Evolutionary conservation across 169 alveolate genomes (phyloP).

Genomic region (Plasmodium chabaudi): DNA sequence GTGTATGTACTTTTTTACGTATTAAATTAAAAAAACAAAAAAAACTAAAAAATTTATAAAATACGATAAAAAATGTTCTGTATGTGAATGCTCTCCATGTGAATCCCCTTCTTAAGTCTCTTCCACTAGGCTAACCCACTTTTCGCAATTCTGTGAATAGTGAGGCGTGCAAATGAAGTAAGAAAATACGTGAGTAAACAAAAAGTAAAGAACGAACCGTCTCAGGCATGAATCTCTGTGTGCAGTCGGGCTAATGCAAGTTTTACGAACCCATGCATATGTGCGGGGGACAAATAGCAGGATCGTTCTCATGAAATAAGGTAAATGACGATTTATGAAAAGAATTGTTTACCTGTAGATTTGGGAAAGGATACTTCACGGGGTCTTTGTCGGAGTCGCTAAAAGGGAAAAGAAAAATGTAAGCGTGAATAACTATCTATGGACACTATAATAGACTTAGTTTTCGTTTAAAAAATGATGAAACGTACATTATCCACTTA

Average conservation of each 20-base stretch:
- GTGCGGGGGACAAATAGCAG: neutral
- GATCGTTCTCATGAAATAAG: neutral
- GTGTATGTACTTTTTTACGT: no score
- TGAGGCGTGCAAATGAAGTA: neutral
- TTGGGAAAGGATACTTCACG: conserved; percentile 47
- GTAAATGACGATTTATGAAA: neutral
- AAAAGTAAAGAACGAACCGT: neutral
- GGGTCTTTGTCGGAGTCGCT: conserved; percentile 50
- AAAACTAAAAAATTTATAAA: no score
- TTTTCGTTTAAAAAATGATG: no score
- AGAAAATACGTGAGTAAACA: neutral
- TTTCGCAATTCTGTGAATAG: conserved; percentile 41
- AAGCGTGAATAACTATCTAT: neutral
- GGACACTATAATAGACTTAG: no score
- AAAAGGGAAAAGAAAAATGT: neutral
- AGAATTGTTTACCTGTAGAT: conserved; percentile 25
- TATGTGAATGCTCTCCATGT: neutral
- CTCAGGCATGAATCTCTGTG: neutral
- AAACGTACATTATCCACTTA: conserved; percentile 42
- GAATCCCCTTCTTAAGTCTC: conserved; percentile 11
- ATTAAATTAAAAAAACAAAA: no score
- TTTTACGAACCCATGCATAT: neutral
- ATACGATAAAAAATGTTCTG: no score
- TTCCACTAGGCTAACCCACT: conserved; percentile 58
- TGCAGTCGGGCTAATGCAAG: neutral